Evolutionary conservation across 139 green algal species (phyloP), one percentile per base, ranked within the genome.

Genomic region (Coelastrella sp.): DNA sequence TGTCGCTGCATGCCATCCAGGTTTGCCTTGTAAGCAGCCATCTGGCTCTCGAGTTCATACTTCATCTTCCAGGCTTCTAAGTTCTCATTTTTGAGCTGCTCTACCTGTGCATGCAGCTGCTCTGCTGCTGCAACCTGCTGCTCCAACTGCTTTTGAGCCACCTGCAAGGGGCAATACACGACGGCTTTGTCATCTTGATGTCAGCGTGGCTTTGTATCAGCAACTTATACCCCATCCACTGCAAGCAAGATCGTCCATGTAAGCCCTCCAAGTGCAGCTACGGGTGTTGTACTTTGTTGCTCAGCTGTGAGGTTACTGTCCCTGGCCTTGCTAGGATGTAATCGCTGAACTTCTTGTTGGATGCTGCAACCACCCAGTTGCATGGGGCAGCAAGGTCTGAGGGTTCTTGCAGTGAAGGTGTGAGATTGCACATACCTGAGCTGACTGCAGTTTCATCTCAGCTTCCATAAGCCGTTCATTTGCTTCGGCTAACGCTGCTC

Each of bases 391-490:
- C n/a, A n/a, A n/a, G n/a, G n/a, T 68, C 14, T 10, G 61, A 71
- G 14, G 2, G 61, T 68, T 10, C 7, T 17, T 7, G 61, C 7
- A 10, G 17, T n/a, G 17, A 8, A 32, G 68, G 6, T 23, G 68
- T n/a, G 22, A 23, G 68, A 3, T 2, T 76, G 68, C 23, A 59
- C 74, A 80, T 19, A 80, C 74, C 85, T 84, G 73, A 10, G 93
- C 93, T 73, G 90, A 90, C 75, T 85, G 77, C 73, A 95, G 83
- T 75, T 90, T 91, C 56, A 80, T 20, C 92, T 89, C 80, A 7
- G 92, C 92, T 59, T 94, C 91, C 88, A 92, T 91, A 2, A 95
- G 71, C 22, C 80, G 57, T 58, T 88, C 80, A 61, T 91, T 91
- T 65, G 88, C 88, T 17, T 91, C 88, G 61, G 88, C 88, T 71